Evolutionary conservation across 2,329 filamentous ascomycete genomes (phyloP).

Genomic region (Aspergillus pseudoglaucus): DNA sequence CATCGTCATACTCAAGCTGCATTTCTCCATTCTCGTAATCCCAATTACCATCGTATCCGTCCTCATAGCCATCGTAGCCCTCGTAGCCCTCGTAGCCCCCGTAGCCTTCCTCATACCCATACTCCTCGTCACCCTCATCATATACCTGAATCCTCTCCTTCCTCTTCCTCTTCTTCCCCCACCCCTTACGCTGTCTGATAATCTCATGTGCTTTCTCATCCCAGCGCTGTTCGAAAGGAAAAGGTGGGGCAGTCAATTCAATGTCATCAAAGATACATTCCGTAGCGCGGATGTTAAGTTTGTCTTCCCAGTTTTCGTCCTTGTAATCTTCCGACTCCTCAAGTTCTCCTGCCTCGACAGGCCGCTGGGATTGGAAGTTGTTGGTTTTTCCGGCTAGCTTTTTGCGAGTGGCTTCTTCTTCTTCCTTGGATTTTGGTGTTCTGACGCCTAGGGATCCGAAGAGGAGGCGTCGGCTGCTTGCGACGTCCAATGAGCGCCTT

Average conservation of each 20-base stretch:
- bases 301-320: slow-evolving; percentile 64
- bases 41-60: slow-evolving; percentile 31
- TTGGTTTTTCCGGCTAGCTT: slow-evolving; percentile 53
- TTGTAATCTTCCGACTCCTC: slow-evolving; percentile 38
- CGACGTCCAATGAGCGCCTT: slow-evolving; percentile 49
- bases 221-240: slow-evolving; percentile 87
- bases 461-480: slow-evolving; percentile 60
- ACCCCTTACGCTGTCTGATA: slow-evolving; percentile 35
- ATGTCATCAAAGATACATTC: slow-evolving; percentile 72
- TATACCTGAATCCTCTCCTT: slow-evolving; percentile 50
- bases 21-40: slow-evolving; percentile 24
- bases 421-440: slow-evolving; percentile 60
- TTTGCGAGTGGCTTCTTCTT: slow-evolving; percentile 57
- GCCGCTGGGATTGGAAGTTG: slow-evolving; percentile 22
- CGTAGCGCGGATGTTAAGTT: slow-evolving; percentile 68
- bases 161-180: slow-evolving; percentile 31
- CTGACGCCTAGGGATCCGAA: slow-evolving; percentile 67
- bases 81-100: slow-evolving; percentile 32
- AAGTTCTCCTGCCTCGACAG: slow-evolving; percentile 11
- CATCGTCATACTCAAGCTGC: slow-evolving; percentile 39
- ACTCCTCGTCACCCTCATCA: slow-evolving; percentile 37
- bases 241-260: slow-evolving; percentile 68
- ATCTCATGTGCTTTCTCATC: slow-evolving; percentile 61
- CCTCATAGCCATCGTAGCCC: slow-evolving; percentile 34
- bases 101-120: slow-evolving; percentile 34